Conservation (phyloP, 306 rosid species). For the Arachis hypogaea region DNA sequence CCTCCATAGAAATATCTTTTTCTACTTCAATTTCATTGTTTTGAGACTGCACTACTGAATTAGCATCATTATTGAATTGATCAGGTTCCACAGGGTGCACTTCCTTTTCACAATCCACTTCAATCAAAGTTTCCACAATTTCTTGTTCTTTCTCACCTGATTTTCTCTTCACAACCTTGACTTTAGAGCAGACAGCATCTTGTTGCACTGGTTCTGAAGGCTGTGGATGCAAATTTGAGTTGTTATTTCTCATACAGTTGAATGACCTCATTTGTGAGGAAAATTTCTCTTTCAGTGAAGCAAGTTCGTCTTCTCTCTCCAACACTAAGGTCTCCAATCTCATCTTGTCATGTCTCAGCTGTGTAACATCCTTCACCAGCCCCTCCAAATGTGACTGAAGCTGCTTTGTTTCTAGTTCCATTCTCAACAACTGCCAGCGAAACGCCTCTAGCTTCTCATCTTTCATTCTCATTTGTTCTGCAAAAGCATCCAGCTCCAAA, state of each 20-base stretch:
- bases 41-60: conserved; percentile 46
- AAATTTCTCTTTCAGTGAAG: conserved; percentile 66
- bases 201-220: conserved; percentile 48
- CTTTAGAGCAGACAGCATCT: conserved; percentile 52
- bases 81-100: conserved; percentile 26
- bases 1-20: conserved; percentile 36
- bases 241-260: conserved; percentile 37
- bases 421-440: conserved; percentile 81
- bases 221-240: conserved; percentile 43
- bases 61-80: conserved; percentile 15
- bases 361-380: conserved; percentile 67
- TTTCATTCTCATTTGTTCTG: conserved; percentile 81
- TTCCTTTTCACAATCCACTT: conserved; percentile 43
- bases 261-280: conserved; percentile 54
- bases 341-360: conserved; percentile 73
- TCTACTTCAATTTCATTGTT: conserved; percentile 45
- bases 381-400: conserved; percentile 72
- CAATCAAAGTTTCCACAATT: conserved; percentile 49
- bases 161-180: conserved; percentile 52
- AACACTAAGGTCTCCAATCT: conserved; percentile 64
- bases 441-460: conserved; percentile 87
- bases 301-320: conserved; percentile 64
- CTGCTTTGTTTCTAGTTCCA: conserved; percentile 81
- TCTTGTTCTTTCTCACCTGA: conserved; percentile 56
- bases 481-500: conserved; percentile 87